phyloP scores from a whole-genome alignment of 2,329 filamentous ascomycete species.

The Verticillium isaacii region DNA sequence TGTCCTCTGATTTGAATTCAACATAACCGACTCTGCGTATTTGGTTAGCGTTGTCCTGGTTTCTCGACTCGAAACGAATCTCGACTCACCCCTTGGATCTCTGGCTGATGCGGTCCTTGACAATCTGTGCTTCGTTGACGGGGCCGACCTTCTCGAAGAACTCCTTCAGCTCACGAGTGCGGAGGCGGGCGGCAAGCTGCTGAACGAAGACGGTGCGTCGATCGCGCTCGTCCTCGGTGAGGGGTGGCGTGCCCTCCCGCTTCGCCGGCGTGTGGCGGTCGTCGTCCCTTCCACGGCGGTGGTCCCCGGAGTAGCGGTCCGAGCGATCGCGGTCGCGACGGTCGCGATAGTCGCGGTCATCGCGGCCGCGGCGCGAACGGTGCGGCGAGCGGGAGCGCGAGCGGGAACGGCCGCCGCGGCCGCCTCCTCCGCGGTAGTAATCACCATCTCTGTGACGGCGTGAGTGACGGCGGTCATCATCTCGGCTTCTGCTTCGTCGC shows the following conservation, averaged over 20 bases:
- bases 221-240: slow-evolving; percentile 94
- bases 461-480: slow-evolving; percentile 69
- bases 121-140: slow-evolving; percentile 96
- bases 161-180: slow-evolving; percentile 84
- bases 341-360: slow-evolving; percentile 52
- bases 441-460: slow-evolving; percentile 71
- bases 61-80: background rate
- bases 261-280: slow-evolving; percentile 32
- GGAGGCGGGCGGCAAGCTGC: slow-evolving; percentile 89
- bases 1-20: slow-evolving; percentile 96
- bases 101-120: slow-evolving; percentile 94
- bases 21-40: slow-evolving; percentile 86
- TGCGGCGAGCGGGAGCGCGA: slow-evolving; percentile 70
- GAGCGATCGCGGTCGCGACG: slow-evolving; percentile 43
- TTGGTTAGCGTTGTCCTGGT: background rate
- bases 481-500: slow-evolving; percentile 73
- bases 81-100: slow-evolving; percentile 86
- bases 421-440: slow-evolving; percentile 50
- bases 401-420: slow-evolving; percentile 49
- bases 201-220: slow-evolving; percentile 97
- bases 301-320: slow-evolving; percentile 24
- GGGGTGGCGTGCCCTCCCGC: slow-evolving; percentile 60
- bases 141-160: slow-evolving; percentile 96
- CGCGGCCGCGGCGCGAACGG: slow-evolving; percentile 51
- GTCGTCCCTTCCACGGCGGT: slow-evolving; percentile 51